Evolutionary conservation across 768 basidiomycete species (phyloP).

Genomic region (Cytidiella melzeri): DNA sequence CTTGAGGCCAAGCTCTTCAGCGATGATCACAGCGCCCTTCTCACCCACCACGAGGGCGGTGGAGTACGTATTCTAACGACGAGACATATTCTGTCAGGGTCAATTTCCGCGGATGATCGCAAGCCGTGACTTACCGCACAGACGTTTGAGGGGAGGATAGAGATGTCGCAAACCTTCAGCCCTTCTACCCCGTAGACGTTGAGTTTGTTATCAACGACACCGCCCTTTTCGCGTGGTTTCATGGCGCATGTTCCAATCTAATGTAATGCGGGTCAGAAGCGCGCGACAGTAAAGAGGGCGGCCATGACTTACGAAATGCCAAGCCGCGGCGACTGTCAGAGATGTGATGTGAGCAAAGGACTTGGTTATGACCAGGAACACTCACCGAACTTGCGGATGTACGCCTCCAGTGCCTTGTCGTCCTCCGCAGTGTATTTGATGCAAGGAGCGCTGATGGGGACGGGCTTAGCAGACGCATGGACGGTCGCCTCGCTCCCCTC

Average conservation of each 20-base stretch:
- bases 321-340: constrained; percentile 23
- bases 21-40: constrained; percentile 14
- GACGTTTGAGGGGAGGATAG: constrained; percentile 35
- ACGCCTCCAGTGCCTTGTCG: constrained; percentile 28
- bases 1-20: constrained; percentile 9
- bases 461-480: constrained; percentile 14
- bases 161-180: constrained; percentile 39
- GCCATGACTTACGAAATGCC: constrained; percentile 26
- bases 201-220: constrained; percentile 54
- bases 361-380: neutral
- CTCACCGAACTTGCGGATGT: constrained; percentile 18
- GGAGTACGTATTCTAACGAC: constrained; percentile 12
- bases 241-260: constrained; percentile 65
- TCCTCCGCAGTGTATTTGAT: constrained; percentile 30
- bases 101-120: neutral
- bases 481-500: constrained; percentile 20
- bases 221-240: constrained; percentile 53
- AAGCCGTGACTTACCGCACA: constrained; percentile 20
- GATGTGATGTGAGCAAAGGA: neutral
- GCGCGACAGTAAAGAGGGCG: neutral
- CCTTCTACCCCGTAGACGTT: constrained; percentile 56
- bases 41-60: constrained; percentile 11
- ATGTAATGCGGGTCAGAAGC: neutral
- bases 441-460: constrained; percentile 23
- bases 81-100: neutral